Evolutionary conservation across 1,284 basidiomycete species (phyloP), one percentile per base, ranked within the genome.

Genomic region (Phlebopus sp.): DNA sequence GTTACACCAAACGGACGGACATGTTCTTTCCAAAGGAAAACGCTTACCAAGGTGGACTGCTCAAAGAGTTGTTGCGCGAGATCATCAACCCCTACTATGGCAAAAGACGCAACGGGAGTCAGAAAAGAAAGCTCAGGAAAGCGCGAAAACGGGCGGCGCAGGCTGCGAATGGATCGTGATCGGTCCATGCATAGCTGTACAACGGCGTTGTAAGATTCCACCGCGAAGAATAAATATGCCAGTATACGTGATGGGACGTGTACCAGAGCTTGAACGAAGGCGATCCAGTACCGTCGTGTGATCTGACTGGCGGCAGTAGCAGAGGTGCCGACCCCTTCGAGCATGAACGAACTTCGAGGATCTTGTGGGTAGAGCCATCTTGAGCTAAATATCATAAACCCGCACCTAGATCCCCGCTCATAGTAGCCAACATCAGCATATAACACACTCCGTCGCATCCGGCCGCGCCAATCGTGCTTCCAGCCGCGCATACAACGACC

Each of bases 381-480:
- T n/a, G 13, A 19, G 36, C 15, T 23, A 21, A 25, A 23, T 23
- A 27, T 18, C 23, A 15, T 34, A 25, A n/a, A n/a, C n/a, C n/a
- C n/a, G n/a, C n/a, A n/a, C n/a, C n/a, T n/a, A 15, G 3, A 5
- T 6, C 13, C 5, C 8, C 10, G 17, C 11, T 5, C 8, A 14
- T 15, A n/a, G 5, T 34, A 25, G 25, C 14, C 4, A n/a, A 13
- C 15, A 25, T 58, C 61, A 86, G 53, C 79, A 82, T 34, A 85
- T 77, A 11, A 81, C 60, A 54, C 83, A 84, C 1, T 82, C 81
- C 2, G 67, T 47, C n/a, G 47, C 46, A n/a, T 72, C 69, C 1
- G 75, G 68, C 49, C 70, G 74, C 10, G 61, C 68, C 7, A 86
- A 68, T 30, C 71, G 68, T 3, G 76, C 81, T 57, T 85, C 83